Base-by-base conservation (phyloP, 441 rosid genomes). In the Erodium trifolium region DNA sequence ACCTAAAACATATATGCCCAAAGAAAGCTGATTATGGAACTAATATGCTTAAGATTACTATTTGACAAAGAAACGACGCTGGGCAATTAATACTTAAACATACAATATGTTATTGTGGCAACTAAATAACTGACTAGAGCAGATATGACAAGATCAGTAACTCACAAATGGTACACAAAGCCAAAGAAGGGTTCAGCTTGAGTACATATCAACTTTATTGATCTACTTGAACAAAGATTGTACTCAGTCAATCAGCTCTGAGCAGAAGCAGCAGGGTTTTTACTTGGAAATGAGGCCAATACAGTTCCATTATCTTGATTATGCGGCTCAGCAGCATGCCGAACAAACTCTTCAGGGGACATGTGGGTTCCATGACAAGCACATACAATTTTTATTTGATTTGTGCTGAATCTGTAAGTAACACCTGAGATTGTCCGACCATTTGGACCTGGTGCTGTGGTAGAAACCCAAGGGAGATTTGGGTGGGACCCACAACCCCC, bases 401-500 rank as follows among this genome's bases (percentile, higher is more conserved):
- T 87, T 10, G 88, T 72, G 13, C 82, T 89, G 85, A 67, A 93
- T 69, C 79, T 75, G 77, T 91, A 93, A 9, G 97, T 84, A 12
- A 93, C 98, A 67, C 97, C 99, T 0, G 96, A 93, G 70, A 93
- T 91, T 16, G 96, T 87, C 77, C 86, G 77, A 2, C 97, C 96
- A 16, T 93, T 84, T 4, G 92, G 93, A 55, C 93, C 97, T 62
- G 88, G 82, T 7, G 87, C 94, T 0, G 91, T 91, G 75, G 95
- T 85, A 63, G 96, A 91, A 67, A 93, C 97, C 99, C 99, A 93
- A 1, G 99, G 99, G 69, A 93, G 74, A 80, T 89, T 87, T 4
- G 99, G 97, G 62, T 70, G 82, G 14, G 90, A 85, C 14, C 96
- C 99, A 16, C 89, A 87, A 49, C 97, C 97, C 71, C 96, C 97